These are phyloP conservation scores for Blastosporella zonata DNA, from an alignment of 1,284 basidiomycete species.

Conservation along the genomic window DNA sequence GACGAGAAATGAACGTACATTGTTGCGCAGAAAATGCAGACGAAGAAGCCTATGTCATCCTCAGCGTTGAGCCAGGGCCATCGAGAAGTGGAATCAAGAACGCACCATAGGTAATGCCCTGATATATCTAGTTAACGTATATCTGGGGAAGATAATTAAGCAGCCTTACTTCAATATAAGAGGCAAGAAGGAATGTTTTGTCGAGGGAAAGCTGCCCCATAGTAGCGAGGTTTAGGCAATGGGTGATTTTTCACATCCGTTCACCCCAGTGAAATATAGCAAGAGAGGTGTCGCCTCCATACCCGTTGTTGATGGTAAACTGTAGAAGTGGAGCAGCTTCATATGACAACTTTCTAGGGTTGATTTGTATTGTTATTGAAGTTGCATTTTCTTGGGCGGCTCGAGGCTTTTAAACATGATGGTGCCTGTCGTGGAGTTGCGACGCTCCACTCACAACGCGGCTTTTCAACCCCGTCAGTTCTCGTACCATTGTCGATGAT, in stretches of 20 bases:
- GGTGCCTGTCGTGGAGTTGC: too few species aligned
- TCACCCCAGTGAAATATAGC: not conserved
- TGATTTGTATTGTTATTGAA: not conserved
- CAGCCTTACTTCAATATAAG: slow-evolving; percentile 7
- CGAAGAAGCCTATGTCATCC: not conserved
- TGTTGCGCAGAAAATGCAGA: slow-evolving; percentile 11
- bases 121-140: not conserved
- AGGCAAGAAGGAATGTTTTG: slow-evolving; percentile 11
- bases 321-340: slow-evolving; percentile 35
- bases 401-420: too few species aligned
- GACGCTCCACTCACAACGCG: too few species aligned
- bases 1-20: slow-evolving; percentile 5
- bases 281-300: slow-evolving; percentile 42
- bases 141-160: not conserved
- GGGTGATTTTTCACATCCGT: not conserved
- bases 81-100: not conserved
- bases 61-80: not conserved
- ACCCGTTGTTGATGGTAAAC: slow-evolving; percentile 49
- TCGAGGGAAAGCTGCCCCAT: slow-evolving; percentile 10
- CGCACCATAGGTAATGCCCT: not conserved
- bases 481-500: too few species aligned
- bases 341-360: not conserved
- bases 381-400: too few species aligned
- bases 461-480: too few species aligned
- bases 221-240: not conserved